phyloP scores from a whole-genome alignment of 495 filamentous ascomycete species.

The Parathielavia appendiculata region DNA sequence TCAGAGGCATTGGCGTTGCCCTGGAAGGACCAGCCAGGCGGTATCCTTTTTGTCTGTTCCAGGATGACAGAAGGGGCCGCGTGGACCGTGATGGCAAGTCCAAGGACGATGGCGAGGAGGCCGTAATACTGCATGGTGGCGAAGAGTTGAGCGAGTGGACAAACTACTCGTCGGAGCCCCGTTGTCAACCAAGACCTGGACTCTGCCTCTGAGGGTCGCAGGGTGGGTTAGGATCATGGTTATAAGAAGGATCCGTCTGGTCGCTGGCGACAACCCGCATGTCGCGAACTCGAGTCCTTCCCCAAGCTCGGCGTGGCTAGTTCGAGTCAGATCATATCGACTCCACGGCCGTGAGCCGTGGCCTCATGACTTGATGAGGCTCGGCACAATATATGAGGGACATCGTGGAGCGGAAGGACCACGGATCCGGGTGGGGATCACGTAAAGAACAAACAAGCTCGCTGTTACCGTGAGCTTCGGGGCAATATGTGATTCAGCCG shows the following conservation, averaged over 20 bases:
- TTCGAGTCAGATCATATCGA: neutral
- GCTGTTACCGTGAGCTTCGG: neutral
- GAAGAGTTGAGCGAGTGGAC: neutral
- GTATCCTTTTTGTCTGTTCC: conserved; percentile 18
- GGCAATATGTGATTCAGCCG: conserved; percentile 15
- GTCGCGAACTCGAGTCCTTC: neutral
- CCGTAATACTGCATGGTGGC: conserved; percentile 19
- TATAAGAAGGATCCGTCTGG: neutral
- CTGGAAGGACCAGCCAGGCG: conserved; percentile 26
- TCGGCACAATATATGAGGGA: conserved; percentile 1
- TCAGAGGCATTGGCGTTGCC: conserved; percentile 24
- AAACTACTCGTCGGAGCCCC: neutral
- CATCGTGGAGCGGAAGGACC: neutral
- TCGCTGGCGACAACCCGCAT: neutral
- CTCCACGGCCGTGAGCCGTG: neutral
- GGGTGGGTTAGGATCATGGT: neutral
- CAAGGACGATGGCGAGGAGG: conserved; percentile 15
- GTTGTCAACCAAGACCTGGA: neutral
- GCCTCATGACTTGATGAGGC: neutral
- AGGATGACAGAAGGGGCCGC: conserved; percentile 22
- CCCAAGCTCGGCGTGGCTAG: neutral
- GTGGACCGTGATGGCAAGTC: conserved; percentile 10
- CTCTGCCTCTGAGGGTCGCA: neutral
- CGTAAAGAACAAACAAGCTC: neutral
- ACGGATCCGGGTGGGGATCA: neutral